Conservation (phyloP, 2,329 filamentous ascomycete genomes). For the Myrmaecium sp. region DNA sequence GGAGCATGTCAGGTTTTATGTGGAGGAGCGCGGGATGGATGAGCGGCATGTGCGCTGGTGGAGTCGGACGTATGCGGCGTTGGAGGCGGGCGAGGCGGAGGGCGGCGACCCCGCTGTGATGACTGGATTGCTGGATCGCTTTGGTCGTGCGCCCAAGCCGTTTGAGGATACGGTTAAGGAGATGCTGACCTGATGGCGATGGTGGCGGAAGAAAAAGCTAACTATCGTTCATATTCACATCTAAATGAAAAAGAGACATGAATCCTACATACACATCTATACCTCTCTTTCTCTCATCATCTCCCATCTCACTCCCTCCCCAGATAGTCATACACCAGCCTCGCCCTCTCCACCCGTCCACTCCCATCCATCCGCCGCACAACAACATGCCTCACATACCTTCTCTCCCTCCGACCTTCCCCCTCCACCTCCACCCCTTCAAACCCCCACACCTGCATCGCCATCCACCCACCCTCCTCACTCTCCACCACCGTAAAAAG, state of each 20-base stretch:
- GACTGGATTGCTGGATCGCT: slow-evolving; percentile 16
- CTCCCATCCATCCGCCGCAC: slow-evolving; percentile 14
- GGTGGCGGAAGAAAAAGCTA: too few relatives aligned
- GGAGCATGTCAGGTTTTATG: slow-evolving; percentile 26
- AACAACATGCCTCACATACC: slow-evolving; percentile 15
- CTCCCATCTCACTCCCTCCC: slow-evolving; percentile 6
- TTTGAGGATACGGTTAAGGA: slow-evolving; percentile 24
- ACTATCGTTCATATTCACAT: too few relatives aligned
- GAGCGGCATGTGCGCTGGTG: slow-evolving; percentile 27
- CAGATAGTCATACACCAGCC: slow-evolving; percentile 18
- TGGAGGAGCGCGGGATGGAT: slow-evolving; percentile 18
- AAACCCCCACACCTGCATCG: slow-evolving; percentile 17
- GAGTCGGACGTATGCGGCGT: slow-evolving; percentile 27
- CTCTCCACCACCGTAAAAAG: slow-evolving; percentile 19
- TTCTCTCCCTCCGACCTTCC: slow-evolving; percentile 12
- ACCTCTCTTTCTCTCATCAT: not conserved
- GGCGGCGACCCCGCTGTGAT: slow-evolving; percentile 26
- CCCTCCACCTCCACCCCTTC: slow-evolving; percentile 11
- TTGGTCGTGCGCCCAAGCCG: slow-evolving; percentile 17
- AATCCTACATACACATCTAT: too few relatives aligned
- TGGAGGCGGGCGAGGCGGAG: slow-evolving; percentile 24
- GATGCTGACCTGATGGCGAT: too few relatives aligned
- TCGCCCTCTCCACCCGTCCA: slow-evolving; percentile 12
- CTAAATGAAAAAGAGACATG: too few relatives aligned
- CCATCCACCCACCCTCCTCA: slow-evolving; percentile 18